Evolutionary conservation across 805 yeast genomes (phyloP), one percentile per base, ranked within the genome.

Genomic region (Kodamaea jinghongensis): DNA sequence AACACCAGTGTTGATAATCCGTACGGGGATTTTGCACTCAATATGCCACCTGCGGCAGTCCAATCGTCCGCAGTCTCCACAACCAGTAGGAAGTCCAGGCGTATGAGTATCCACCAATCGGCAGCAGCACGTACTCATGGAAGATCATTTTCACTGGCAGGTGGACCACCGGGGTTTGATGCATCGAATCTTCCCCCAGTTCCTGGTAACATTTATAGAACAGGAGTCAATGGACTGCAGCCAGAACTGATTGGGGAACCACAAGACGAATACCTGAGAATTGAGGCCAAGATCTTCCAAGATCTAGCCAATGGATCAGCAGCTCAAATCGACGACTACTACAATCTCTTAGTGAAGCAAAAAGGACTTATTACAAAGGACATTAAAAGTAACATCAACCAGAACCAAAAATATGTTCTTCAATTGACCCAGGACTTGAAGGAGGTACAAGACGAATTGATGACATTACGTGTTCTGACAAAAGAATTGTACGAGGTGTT

Each of bases 271-370:
- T 39, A 31, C 26, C 38, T 36, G 34, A 43, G 36, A 12, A 41
- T 46, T 15, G 47, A 41, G 13, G 38, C 36, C 28, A 10, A 51
- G 41, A 59, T 67, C 22, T 42, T 47, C 14, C 46, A 46, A 7
- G 75, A 78, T 39, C 56, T 86, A 44, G 65, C 78, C 8, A 75
- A 78, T 45, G 86, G 88, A 1, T 76, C 83, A 5, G 91, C 90
- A 2, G 60, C 77, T 1, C 85, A 81, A 44, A 83, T 86, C 25
- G 89, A 85, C 50, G 78, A 76, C 39, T 84, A 83, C 58, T 78
- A 81, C 43, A 71, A 76, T 13, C 73, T 71, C 38, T 63, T 86
- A 46, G 52, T 60, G 2, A 63, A 68, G 29, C 69, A 83, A 47
- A 73, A 77, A 28, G 55, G 63, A 3, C 56, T 71, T 31, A 75